Conservation (phyloP, 495 filamentous ascomycete genomes). For the Xylaria palmicola region DNA sequence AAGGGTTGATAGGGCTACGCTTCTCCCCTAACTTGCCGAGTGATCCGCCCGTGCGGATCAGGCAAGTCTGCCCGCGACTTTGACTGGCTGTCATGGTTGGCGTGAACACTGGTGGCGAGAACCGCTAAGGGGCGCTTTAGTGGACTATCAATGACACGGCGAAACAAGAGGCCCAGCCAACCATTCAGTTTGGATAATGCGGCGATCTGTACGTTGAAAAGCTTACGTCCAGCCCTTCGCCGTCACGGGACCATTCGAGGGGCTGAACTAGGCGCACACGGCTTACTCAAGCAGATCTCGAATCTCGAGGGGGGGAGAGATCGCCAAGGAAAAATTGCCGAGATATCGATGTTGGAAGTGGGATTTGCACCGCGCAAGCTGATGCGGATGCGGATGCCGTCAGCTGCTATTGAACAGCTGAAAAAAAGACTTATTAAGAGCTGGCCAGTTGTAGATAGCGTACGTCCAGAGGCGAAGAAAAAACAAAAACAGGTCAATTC, state of each 20-base stretch:
- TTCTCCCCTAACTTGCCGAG: neutral
- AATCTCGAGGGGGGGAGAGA: neutral
- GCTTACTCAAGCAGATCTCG: neutral
- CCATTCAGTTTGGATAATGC: conserved; percentile 5
- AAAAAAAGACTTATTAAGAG: neutral
- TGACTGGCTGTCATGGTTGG: neutral
- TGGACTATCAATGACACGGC: neutral
- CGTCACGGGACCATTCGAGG: conserved; percentile 1
- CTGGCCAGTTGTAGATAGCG: neutral
- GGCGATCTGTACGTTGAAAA: neutral
- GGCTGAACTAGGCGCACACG: conserved; percentile 8
- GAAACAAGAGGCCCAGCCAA: neutral
- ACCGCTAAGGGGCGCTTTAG: neutral
- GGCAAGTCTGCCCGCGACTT: neutral
- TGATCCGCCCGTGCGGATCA: conserved; percentile 10
- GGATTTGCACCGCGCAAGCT: neutral
- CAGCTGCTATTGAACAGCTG: conserved; percentile 2
- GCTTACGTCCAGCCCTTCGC: neutral
- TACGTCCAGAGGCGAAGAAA: neutral
- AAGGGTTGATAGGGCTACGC: neutral
- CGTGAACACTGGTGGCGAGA: conserved; percentile 2
- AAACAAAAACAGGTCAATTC: too few species aligned
- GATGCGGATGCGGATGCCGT: neutral
- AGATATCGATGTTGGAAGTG: conserved; percentile 8
- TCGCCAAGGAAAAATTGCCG: conserved; percentile 12